Conservation (phyloP, 2,329 filamentous ascomycete species). For the Chrysoporthe cubensis region DNA sequence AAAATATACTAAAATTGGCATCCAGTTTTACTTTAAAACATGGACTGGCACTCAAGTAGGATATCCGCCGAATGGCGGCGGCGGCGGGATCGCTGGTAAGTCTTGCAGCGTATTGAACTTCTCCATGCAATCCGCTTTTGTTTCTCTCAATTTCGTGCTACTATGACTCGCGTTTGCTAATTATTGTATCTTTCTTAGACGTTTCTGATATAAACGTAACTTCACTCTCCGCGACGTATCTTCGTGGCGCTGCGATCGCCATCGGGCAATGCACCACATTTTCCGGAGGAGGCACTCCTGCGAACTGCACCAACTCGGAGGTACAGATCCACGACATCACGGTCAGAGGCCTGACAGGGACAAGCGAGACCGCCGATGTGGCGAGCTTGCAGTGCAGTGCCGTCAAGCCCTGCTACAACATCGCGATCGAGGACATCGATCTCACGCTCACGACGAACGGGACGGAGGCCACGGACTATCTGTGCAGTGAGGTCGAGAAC, state of each 20-base stretch:
- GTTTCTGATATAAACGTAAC: conserved; percentile 19
- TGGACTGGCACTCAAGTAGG: conserved; percentile 51
- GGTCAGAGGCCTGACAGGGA: conserved; percentile 22
- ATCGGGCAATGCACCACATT: conserved; percentile 35
- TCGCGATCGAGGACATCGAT: conserved; percentile 16
- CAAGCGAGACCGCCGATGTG: conserved; percentile 15
- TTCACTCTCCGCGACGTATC: conserved; percentile 24
- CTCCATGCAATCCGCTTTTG: background rate
- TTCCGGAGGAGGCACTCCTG: conserved; percentile 30
- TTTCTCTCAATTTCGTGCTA: background rate
- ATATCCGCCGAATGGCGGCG: conserved; percentile 53
- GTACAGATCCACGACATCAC: conserved; percentile 32
- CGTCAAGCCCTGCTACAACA: conserved; percentile 23
- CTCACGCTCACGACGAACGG: conserved; percentile 10
- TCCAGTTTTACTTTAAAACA: conserved; percentile 48
- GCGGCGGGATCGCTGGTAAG: conserved; percentile 50
- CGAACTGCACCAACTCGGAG: conserved; percentile 33
- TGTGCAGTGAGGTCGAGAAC: conserved; percentile 19
- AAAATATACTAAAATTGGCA: too few relatives aligned
- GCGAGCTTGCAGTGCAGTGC: conserved; percentile 29
- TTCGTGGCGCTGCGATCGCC: conserved; percentile 32
- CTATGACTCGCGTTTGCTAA: background rate
- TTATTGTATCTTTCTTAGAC: background rate
- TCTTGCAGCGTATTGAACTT: background rate
- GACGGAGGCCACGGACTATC: conserved; percentile 16